phyloP scores from a whole-genome alignment of 345 rosid species.

The Hibiscus syriacus region DNA sequence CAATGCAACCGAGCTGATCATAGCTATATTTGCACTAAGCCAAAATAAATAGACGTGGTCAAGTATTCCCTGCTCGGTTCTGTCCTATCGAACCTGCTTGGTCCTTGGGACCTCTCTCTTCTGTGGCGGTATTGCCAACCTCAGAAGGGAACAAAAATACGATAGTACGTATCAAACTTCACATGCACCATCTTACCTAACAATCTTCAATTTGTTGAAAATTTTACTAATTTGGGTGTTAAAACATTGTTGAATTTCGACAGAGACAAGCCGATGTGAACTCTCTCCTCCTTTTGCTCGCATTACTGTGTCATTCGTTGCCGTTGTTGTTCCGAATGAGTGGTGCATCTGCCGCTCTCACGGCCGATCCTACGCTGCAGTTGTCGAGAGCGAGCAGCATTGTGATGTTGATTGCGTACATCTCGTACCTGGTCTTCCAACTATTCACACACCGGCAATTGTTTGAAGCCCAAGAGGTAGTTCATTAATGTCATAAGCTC shows the following conservation, averaged over 20 bases:
- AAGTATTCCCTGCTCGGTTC: conserved; percentile 89
- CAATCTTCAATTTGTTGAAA: too few relatives aligned
- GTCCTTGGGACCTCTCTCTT: conserved; percentile 90
- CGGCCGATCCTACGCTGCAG: conserved; percentile 36
- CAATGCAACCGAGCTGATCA: conserved; percentile 87
- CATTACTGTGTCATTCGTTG: conserved; percentile 59
- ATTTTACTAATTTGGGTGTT: neutral
- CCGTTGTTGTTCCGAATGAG: conserved; percentile 53
- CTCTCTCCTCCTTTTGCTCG: conserved; percentile 58
- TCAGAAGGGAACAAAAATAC: conserved; percentile 57
- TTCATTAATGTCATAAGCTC: neutral
- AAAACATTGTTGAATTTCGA: neutral
- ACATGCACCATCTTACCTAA: neutral
- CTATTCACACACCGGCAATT: conserved; percentile 62
- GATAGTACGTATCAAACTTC: conserved; percentile 34
- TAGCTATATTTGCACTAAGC: conserved; percentile 66
- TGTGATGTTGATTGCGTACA: conserved; percentile 74
- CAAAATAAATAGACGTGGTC: conserved; percentile 54
- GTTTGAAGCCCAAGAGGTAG: conserved; percentile 54
- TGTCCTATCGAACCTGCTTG: conserved; percentile 81
- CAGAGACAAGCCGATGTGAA: conserved; percentile 94
- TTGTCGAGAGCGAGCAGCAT: conserved; percentile 82
- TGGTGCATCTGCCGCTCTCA: conserved; percentile 21
- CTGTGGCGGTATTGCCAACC: conserved; percentile 80
- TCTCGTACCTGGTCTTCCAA: conserved; percentile 66